Evolutionary conservation across 2,329 filamentous ascomycete species (phyloP), one percentile per base, ranked within the genome.

Genomic region (Ascochyta lentis): DNA sequence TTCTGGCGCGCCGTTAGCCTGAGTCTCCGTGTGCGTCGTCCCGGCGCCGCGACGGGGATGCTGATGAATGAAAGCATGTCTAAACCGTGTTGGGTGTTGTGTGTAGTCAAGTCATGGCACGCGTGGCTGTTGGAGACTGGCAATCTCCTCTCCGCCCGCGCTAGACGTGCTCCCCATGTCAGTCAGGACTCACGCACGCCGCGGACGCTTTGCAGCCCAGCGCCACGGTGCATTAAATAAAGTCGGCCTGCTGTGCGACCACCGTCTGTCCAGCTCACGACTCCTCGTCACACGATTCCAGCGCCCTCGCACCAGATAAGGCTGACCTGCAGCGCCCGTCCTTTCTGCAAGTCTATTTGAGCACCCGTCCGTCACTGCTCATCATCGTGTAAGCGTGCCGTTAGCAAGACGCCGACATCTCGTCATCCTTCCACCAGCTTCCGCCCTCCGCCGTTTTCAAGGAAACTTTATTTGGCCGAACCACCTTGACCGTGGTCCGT

Each of bases 1-100:
- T 59, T 47, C 27, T 65, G 59, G 62, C 56, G 63, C 56, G 57
- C 56, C 60, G 61, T 63, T 73, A 70, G 68, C 56, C 59, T 56
- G 49, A 49, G 54, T 59, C 29, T 64, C 68, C 68, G 68, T 67
- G 65, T 71, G 66, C 54, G 55, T 67, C 62, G 63, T 72, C 66
- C 70, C 70, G 69, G 56, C 63, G 68, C 69, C 67, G 69, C 69
- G 68, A 62, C 59, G 61, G 61, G 58, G 47, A 38, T 47, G 53
- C 22, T 47, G 33, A 45, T 54, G 60, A 54, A 64, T 53, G 59
- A 60, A 53, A 64, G 62, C 61, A 59, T 60, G 58, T 55, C 63
- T 60, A 64, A 49, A 15, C 66, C 56, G 43, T 16, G 52, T 65
- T 52, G 22, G 61, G 61, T 51, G 54, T 47, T 49, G 8, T 31